phyloP scores from a whole-genome alignment of 257 asterid species.

The Ehretia macrophylla region DNA sequence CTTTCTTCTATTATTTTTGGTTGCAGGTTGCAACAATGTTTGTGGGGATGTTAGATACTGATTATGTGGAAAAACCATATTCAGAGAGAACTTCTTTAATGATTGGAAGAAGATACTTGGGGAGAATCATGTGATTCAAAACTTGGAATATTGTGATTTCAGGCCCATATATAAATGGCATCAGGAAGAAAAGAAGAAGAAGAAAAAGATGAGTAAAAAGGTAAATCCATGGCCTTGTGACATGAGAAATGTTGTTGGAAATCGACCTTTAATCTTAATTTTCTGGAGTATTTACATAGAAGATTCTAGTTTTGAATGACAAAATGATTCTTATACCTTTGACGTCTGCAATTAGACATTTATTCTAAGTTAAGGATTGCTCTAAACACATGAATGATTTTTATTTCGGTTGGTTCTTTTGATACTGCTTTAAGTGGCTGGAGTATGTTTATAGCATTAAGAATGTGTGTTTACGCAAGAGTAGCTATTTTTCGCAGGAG shows the following conservation, averaged over 20 bases:
- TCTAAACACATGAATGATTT: no score
- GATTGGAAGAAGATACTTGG: constrained; percentile 96
- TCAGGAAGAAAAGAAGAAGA: constrained; percentile 88
- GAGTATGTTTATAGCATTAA: constrained; percentile 1
- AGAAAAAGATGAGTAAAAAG: constrained; percentile 87
- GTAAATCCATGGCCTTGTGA: constrained; percentile 30
- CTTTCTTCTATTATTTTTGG: constrained; percentile 16
- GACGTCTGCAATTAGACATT: no score
- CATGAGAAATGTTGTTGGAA: no score
- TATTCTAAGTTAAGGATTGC: no score
- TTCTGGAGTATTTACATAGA: no score
- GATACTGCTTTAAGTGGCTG: neutral
- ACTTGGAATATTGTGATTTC: constrained; percentile 81
- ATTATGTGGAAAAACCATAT: constrained; percentile 75
- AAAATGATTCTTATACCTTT: no score
- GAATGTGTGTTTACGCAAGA: constrained; percentile 2
- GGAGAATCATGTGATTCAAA: constrained; percentile 77
- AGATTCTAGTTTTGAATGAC: no score
- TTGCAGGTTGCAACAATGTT: constrained; percentile 88
- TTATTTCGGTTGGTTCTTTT: no score
- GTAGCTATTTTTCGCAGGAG: constrained; percentile 53
- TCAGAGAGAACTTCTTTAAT: constrained; percentile 80
- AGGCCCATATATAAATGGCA: constrained; percentile 92
- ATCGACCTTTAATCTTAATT: no score
- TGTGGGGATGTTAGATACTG: constrained; percentile 92